phyloP scores from a whole-genome alignment of 345 rosid genomes.

The Pugionium cornutum region DNA sequence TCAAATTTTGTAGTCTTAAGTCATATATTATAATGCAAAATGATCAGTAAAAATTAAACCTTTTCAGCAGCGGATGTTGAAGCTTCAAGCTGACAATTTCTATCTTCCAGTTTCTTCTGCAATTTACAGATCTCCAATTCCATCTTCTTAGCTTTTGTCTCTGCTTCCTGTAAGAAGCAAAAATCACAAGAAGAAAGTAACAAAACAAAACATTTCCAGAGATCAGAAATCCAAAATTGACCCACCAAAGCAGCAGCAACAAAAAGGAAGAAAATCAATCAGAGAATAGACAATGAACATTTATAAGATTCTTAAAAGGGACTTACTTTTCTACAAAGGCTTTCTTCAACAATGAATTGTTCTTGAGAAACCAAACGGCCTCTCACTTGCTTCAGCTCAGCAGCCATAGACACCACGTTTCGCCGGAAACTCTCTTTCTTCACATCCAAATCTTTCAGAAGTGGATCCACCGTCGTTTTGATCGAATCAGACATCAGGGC shows the following conservation, averaged over 20 bases:
- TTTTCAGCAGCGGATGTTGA: conserved; percentile 71
- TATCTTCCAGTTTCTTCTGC: conserved; percentile 68
- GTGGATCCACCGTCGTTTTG: conserved; percentile 55
- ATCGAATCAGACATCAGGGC: conserved; percentile 43
- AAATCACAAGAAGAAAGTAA: not conserved
- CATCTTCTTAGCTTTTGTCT: conserved; percentile 65
- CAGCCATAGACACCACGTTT: conserved; percentile 81
- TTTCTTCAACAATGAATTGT: conserved; percentile 66
- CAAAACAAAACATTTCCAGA: not conserved
- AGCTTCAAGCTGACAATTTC: conserved; percentile 60
- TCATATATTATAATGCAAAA: conserved; percentile 9
- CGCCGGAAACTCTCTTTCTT: conserved; percentile 81
- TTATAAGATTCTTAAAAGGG: not conserved
- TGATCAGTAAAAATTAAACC: conserved; percentile 44
- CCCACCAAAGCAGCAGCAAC: conserved; percentile 40
- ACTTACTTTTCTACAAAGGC: conserved; percentile 64
- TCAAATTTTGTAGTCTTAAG: conserved; percentile 5
- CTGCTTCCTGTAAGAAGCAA: conserved; percentile 63
- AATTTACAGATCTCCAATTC: conserved; percentile 59
- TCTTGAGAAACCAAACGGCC: conserved; percentile 78
- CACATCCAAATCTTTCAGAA: conserved; percentile 81
- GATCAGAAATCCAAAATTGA: conserved; percentile 25
- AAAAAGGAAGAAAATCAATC: conserved; percentile 26
- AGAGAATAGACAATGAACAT: conserved; percentile 5
- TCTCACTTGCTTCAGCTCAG: conserved; percentile 82